Conservation (phyloP, 1,139 yeast species). For the Scheffersomyces quercinus region DNA sequence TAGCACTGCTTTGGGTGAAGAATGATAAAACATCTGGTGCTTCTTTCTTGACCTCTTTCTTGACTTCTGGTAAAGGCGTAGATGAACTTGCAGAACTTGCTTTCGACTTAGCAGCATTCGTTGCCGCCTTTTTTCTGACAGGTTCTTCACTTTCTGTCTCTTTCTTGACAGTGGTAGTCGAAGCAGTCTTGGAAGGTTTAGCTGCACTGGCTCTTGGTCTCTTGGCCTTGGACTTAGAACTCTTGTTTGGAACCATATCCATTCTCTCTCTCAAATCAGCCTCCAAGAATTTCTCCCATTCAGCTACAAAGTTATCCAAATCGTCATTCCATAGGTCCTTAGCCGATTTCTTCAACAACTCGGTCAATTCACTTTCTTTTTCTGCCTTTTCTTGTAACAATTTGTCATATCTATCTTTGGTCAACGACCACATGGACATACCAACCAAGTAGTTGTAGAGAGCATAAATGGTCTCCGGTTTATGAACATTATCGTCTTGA, state of each 20-base stretch:
- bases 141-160: conserved; percentile 13
- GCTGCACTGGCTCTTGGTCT: conserved; percentile 20
- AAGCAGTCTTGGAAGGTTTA: conserved; percentile 9
- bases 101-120: conserved; percentile 5
- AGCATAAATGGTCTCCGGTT: conserved; percentile 49
- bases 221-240: conserved; percentile 28
- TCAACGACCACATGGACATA: conserved; percentile 92
- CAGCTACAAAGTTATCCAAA: conserved; percentile 66
- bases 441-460: conserved; percentile 76
- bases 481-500: conserved; percentile 27
- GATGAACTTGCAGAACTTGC: conserved; percentile 2
- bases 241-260: conserved; percentile 28
- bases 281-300: conserved; percentile 63
- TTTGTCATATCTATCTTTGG: conserved; percentile 83
- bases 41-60: conserved; percentile 7
- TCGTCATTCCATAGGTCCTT: conserved; percentile 89
- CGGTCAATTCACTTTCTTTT: conserved; percentile 71
- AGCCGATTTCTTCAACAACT: conserved; percentile 67
- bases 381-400: conserved; percentile 69
- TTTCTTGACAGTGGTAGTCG: conserved; percentile 6
- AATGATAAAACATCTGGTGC: conserved; percentile 20
- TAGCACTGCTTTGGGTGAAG: conserved; percentile 11
- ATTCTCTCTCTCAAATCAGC: conserved; percentile 35
- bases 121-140: conserved; percentile 11
- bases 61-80: not conserved